Base-by-base conservation (phyloP, 257 asterid species). In the Schizonepeta tenuifolia region DNA sequence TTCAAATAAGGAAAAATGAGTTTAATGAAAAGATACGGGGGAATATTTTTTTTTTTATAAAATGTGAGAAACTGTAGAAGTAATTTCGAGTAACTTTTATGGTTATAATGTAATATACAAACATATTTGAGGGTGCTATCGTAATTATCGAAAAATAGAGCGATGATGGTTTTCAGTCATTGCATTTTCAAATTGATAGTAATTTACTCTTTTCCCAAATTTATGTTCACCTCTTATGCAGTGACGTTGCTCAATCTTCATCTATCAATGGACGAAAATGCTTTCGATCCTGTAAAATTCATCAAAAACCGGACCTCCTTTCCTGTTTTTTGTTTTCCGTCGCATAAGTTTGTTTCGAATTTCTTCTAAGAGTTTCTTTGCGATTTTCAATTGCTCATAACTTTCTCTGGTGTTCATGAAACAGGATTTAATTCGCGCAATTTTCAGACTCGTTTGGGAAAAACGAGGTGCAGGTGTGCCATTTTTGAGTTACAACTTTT, bases 401-500 rank as follows among this genome's bases (percentile, higher is more conserved):
- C 4, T 67, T 28, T 65, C 46, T 38, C 70, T 24, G 64, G 36
- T 67, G 67, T 72, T 26, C 75, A 49, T 74, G 28, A 36, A 75
- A 74, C 88, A 89, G 98, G 97, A 88, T 75, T 75, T 93, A 82
- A 72, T 93, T 74, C 91, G 90, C 71, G 96, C 84, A 57, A 89
- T 93, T 72, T 87, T 89, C 87, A 85, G 82, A 71, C 83, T 83
- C 64, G 89, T 86, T 22, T 93, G 97, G 98, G 80, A 81, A 60
- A 89, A 79, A 85, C 89, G 87, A 79, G 95, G 91, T 54, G 86
- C 90, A 82, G 95, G 98, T 93, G 44, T 10, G 40, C 3, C 38
- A 2, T 64, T 71, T 63, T 43, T 43, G 11, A 9, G 18, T 43
- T 44, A 9, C 31, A 2, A 55, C 1, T 47, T 33, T 40, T 28